Evolutionary conservation across 345 rosid genomes (phyloP), one percentile per base, ranked within the genome.

Genomic region (Arabidopsis suecica): DNA sequence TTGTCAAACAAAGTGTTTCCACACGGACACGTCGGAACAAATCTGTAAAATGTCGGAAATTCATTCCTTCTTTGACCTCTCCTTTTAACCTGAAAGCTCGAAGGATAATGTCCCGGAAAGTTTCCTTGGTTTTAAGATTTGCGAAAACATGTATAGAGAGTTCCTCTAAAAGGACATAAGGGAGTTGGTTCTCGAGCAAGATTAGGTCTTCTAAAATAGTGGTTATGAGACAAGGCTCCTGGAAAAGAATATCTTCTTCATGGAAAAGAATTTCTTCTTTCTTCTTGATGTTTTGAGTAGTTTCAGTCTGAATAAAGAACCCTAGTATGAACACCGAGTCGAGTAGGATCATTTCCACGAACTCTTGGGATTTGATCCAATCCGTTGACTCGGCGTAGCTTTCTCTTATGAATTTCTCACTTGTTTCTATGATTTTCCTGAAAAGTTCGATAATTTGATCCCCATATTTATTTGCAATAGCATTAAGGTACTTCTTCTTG

Each of bases 151-250:
- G 25, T n/a, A 61, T 41, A 12, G 18, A 76, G 18, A 76, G 79
- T 1, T 42, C 2, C 4, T 53, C 59, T 61, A 69, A 34, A 42
- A 69, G 58, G 41, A 12, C 57, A 61, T 53, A 69, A 23, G 79
- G 79, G 32, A 76, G 74, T 62, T 76, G 79, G 64, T 76, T 76
- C 64, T 76, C 79, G 16, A 76, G 79, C 50, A 76, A 53, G 5
- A 23, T 54, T 22, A 76, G 42, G 64, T 76, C 79, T 76, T 69
- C 69, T 2, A 69, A 3, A 10, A 76, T 68, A 20, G 68, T 50
- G 9, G 6, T 41, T 5, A 14, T 3, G 37, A 40, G 42, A 61
- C 69, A 61, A 3, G 79, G 70, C 64, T 61, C 64, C 1, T 8
- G 9, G 42, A 76, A 76, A 7, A 68, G 9, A 61, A 42, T 34